These are phyloP conservation scores for Blumeria graminis DNA, from an alignment of 2,329 filamentous ascomycete species.

Conservation along the genomic window DNA sequence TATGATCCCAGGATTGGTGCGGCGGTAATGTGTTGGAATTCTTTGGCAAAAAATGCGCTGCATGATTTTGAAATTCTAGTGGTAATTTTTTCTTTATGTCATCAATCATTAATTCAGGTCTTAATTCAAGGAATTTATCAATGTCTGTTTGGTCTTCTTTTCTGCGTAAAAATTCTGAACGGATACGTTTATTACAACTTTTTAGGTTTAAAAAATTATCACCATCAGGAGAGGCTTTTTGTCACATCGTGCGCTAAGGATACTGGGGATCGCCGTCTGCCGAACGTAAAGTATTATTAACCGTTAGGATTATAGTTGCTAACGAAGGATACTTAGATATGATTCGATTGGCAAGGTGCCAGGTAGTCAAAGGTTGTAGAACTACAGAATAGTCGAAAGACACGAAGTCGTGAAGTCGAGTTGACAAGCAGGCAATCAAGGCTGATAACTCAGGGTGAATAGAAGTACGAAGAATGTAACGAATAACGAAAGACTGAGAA, in stretches of 20 bases:
- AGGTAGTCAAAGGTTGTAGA: too few relatives aligned
- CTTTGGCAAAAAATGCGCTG: background rate
- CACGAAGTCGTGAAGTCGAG: too few relatives aligned
- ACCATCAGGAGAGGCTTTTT: too few relatives aligned
- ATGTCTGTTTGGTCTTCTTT: background rate
- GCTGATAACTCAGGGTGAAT: too few relatives aligned
- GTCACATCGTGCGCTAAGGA: too few relatives aligned
- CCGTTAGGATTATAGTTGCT: background rate
- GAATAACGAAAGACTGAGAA: too few relatives aligned
- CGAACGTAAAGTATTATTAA: background rate
- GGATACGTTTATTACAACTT: background rate
- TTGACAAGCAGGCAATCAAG: too few relatives aligned
- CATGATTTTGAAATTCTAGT: background rate
- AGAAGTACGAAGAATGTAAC: too few relatives aligned
- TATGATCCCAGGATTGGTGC: background rate
- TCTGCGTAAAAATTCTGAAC: background rate
- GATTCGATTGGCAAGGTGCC: too few relatives aligned
- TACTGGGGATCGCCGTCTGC: background rate
- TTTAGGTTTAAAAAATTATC: background rate
- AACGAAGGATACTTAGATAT: background rate
- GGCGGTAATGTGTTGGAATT: background rate
- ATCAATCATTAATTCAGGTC: background rate
- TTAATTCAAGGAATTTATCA: background rate
- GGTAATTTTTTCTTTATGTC: background rate
- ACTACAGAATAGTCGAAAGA: too few relatives aligned